Evolutionary conservation across 805 yeast species (phyloP), one percentile per base, ranked within the genome.

Genomic region (Nakazawaea sp.): DNA sequence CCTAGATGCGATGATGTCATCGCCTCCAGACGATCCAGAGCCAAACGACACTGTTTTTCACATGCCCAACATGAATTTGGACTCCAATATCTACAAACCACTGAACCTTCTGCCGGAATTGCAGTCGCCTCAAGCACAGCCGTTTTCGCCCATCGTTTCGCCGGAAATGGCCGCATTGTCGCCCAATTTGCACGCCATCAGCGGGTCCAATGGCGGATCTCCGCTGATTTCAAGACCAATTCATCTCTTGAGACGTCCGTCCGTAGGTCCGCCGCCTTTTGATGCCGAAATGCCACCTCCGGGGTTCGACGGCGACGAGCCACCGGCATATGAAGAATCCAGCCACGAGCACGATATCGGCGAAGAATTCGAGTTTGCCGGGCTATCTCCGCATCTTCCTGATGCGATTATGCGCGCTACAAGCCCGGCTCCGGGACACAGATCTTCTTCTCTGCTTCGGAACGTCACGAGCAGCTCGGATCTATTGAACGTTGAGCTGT

Each of bases 61-160:
- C 18, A 18, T n/a, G 11, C 35, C 35, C 6, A 46, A 49, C 11
- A 42, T 43, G 27, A 53, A 59, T 37, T 41, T 70, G 9, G 55
- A 61, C 18, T 61, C 77, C 7, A 72, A 72, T 42, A 42, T 81
- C 5, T 81, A 75, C 53, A 66, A 70, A 45, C 89, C 88, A 0
- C 66, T 60, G 1, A 53, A 53, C 13, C 51, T 68, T 16, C 68
- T 67, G 4, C 52, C 64, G 4, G 72, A 63, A 36, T 46, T 77
- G 35, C 59, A 68, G 21, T 77, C 85, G 1, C 82, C 84, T 1
- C 88, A 77, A 43, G 87, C 85, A 4, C 51, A 68, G 32, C 86
- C 86, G 2, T 58, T 64, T 18, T 72, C 81, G 1, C 78, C 79
- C 5, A 40, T 50, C 8, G 45, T 49, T 4, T 51, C 60, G 1